Percentiles rank a stretch among this genome's conserved stretches.
Conservation (phyloP, 768 basidiomycete genomes). For the Agrocybe chaxingu region DNA sequence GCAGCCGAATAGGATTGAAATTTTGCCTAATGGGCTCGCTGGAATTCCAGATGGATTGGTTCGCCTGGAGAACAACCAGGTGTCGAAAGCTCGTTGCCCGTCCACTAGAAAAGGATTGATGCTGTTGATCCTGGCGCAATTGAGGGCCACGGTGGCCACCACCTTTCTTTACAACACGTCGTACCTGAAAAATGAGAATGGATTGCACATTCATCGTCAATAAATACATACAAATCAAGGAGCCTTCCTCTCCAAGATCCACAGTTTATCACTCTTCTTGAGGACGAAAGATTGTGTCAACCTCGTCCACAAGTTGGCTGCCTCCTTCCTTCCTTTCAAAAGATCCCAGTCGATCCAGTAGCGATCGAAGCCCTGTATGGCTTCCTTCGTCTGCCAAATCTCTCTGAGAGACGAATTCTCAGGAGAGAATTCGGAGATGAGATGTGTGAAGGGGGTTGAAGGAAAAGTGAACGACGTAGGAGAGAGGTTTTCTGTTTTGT, state of each 20-base stretch:
- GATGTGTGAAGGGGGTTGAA: conserved; percentile 50
- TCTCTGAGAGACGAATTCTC: conserved; percentile 16
- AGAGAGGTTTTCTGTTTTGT: conserved; percentile 74
- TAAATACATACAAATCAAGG: background rate
- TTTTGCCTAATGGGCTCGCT: conserved; percentile 36
- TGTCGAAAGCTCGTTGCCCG: conserved; percentile 42
- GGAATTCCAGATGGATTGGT: conserved; percentile 39
- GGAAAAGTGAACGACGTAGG: conserved; percentile 34
- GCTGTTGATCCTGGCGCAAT: background rate
- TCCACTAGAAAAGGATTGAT: conserved; percentile 17
- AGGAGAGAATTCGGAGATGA: conserved; percentile 51
- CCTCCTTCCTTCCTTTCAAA: conserved; percentile 12
- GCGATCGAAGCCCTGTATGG: conserved; percentile 41
- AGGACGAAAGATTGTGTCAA: conserved; percentile 29
- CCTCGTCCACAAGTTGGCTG: conserved; percentile 18
- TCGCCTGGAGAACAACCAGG: conserved; percentile 33
- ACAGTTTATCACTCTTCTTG: conserved; percentile 38
- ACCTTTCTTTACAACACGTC: background rate
- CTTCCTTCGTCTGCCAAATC: conserved; percentile 41
- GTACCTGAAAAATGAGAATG: background rate
- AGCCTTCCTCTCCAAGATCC: conserved; percentile 42
- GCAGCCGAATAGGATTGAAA: conserved; percentile 42
- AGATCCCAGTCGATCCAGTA: conserved; percentile 28
- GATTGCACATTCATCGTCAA: background rate
- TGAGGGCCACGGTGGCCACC: background rate